These are phyloP conservation scores for Penicillium lagena DNA, from an alignment of 495 filamentous ascomycete genomes.

Conservation along the genomic window DNA sequence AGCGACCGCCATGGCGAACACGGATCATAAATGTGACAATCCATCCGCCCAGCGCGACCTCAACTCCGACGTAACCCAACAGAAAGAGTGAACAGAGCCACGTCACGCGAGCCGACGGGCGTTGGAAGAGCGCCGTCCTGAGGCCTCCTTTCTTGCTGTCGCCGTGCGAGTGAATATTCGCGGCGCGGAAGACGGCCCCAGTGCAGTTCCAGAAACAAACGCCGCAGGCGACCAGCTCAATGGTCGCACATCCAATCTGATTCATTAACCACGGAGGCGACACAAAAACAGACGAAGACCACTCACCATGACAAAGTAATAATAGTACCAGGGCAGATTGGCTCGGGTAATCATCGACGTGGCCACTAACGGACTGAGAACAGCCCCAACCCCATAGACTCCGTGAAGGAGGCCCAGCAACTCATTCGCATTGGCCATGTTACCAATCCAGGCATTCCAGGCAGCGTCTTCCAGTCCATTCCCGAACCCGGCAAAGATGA, in stretches of 20 bases:
- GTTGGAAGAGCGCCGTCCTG: conserved; percentile 47
- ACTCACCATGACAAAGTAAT: conserved; percentile 57
- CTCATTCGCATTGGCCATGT: conserved; percentile 57
- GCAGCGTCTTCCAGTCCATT: conserved; percentile 57
- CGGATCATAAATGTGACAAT: conserved; percentile 60
- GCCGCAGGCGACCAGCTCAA: conserved; percentile 51
- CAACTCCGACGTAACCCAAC: conserved; percentile 75
- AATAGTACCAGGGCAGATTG: conserved; percentile 47
- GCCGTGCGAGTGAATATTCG: conserved; percentile 19
- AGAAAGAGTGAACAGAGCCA: conserved; percentile 76
- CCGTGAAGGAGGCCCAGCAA: conserved; percentile 53
- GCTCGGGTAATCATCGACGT: conserved; percentile 49
- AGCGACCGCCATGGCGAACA: conserved; percentile 46
- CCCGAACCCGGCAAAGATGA: conserved; percentile 55
- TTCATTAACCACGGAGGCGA: background rate
- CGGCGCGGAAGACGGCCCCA: conserved; percentile 52
- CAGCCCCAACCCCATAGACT: conserved; percentile 52
- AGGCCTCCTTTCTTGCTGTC: conserved; percentile 41
- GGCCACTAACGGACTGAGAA: conserved; percentile 49
- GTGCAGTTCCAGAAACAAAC: conserved; percentile 64
- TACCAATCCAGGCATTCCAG: conserved; percentile 62
- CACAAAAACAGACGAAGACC: background rate
- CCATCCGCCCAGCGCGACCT: conserved; percentile 76
- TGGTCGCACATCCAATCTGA: conserved; percentile 53
- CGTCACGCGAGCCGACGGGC: conserved; percentile 46